phyloP scores from a whole-genome alignment of 2,329 filamentous ascomycete genomes.

The Penicillium capsulatum region DNA sequence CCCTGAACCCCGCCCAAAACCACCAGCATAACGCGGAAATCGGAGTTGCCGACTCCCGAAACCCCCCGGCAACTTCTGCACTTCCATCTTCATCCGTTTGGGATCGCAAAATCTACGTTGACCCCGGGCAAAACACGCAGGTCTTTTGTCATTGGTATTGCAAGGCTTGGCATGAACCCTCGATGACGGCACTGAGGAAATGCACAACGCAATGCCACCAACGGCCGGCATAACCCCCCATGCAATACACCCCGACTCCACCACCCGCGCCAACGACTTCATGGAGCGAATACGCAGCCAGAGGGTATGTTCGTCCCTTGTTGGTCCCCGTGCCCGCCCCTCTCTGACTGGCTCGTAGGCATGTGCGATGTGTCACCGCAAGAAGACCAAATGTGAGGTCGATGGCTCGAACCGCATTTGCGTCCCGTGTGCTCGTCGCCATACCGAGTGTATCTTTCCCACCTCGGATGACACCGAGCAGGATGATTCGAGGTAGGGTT shows the following conservation, averaged over 20 bases:
- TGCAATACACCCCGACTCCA: conserved; percentile 8
- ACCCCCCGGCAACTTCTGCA: conserved; percentile 1
- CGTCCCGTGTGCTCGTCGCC: conserved; percentile 89
- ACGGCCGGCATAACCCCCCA: conserved; percentile 14
- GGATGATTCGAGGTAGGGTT: conserved; percentile 56
- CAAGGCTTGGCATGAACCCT: conserved; percentile 20
- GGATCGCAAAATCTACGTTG: not conserved
- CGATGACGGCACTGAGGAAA: conserved; percentile 12
- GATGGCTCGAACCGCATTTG: conserved; percentile 69
- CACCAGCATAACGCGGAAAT: conserved; percentile 4
- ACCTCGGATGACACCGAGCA: conserved; percentile 76
- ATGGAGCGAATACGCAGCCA: conserved; percentile 11
- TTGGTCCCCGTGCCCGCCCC: not conserved
- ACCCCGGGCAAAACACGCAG: no score
- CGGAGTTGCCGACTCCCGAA: conserved; percentile 11
- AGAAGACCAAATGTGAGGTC: conserved; percentile 86
- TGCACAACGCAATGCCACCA: conserved; percentile 18
- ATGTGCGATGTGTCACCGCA: conserved; percentile 88
- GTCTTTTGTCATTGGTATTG: no score
- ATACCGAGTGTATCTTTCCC: conserved; percentile 88
- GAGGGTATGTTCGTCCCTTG: conserved; percentile 8
- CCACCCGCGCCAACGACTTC: no score
- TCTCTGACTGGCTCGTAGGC: conserved; percentile 50
- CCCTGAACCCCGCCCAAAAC: no score
- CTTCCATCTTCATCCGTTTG: not conserved